A percentile compares a stretch with the other conserved stretches of the same genome.
Evolutionary conservation across 2,329 filamentous ascomycete species (phyloP).

Genomic region (Sporothrix inflata): DNA sequence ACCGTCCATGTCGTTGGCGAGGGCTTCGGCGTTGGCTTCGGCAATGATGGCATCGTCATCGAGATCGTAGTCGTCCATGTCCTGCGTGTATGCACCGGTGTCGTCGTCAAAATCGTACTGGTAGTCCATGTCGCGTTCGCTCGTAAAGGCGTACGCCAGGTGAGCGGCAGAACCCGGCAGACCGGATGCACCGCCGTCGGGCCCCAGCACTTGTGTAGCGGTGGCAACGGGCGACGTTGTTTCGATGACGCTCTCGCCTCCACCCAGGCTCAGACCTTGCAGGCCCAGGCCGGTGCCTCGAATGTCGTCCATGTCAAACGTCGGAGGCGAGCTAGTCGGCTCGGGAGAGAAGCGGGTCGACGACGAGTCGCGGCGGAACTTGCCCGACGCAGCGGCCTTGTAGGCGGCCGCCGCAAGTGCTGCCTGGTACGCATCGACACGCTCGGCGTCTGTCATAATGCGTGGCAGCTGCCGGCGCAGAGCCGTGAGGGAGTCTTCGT

Average conservation of each 20-base stretch:
- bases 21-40: slow-evolving; percentile 88
- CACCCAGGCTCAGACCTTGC: slow-evolving; percentile 3
- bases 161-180: slow-evolving; percentile 25
- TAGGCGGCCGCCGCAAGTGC: slow-evolving; percentile 82
- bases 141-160: slow-evolving; percentile 29
- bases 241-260: slow-evolving; percentile 18
- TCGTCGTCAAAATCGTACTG: slow-evolving; percentile 58
- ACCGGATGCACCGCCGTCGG: neutral
- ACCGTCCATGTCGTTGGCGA: slow-evolving; percentile 89
- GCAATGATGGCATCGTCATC: slow-evolving; percentile 90
- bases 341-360: slow-evolving; percentile 41
- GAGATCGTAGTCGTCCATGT: slow-evolving; percentile 65
- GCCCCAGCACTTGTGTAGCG: neutral
- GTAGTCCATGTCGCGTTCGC: slow-evolving; percentile 38
- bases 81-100: slow-evolving; percentile 55
- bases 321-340: neutral
- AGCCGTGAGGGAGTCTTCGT: slow-evolving; percentile 24
- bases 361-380: slow-evolving; percentile 67
- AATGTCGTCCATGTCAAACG: neutral
- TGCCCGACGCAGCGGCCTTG: slow-evolving; percentile 73
- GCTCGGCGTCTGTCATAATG: slow-evolving; percentile 33
- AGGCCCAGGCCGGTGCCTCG: slow-evolving; percentile 13
- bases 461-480: slow-evolving; percentile 29
- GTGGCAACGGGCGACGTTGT: slow-evolving; percentile 38
- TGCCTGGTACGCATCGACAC: slow-evolving; percentile 69